Evolutionary conservation across 129 eudicot species (phyloP).

Genomic region (Centella asiatica): DNA sequence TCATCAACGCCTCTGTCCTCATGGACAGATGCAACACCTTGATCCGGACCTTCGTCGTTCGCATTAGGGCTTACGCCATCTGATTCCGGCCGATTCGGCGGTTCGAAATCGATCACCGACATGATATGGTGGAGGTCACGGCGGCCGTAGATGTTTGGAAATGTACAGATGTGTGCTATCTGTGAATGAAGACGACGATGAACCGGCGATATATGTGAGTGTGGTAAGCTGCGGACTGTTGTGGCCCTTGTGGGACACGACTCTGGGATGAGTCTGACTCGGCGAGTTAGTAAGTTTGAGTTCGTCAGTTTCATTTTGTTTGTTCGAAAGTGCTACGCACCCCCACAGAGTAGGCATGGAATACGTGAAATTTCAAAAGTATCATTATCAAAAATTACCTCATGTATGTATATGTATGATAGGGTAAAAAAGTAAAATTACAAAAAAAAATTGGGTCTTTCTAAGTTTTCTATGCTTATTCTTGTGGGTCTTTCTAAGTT

Average conservation of each 20-base stretch:
- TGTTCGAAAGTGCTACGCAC: background rate
- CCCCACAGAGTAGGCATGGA: no score
- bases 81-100: conserved; percentile 26
- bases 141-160: conserved; percentile 11
- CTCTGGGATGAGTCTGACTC: background rate
- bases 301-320: background rate
- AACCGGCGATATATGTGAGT: conserved; percentile 15
- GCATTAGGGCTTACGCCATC: conserved; percentile 1
- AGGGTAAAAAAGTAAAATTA: no score
- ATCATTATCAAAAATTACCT: no score
- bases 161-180: background rate
- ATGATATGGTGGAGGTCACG: conserved; percentile 13
- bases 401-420: no score
- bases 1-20: conserved; percentile 14
- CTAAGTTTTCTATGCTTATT: no score
- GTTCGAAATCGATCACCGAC: conserved; percentile 45
- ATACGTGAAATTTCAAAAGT: no score
- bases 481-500: no score
- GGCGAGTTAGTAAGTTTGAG: background rate
- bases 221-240: background rate
- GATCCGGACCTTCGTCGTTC: conserved; percentile 18
- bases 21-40: conserved; percentile 21
- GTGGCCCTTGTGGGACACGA: background rate
- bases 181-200: background rate
- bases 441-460: no score